Conservation (phyloP, 768 basidiomycete species). For the Naganishia vaughanmartiniae region DNA sequence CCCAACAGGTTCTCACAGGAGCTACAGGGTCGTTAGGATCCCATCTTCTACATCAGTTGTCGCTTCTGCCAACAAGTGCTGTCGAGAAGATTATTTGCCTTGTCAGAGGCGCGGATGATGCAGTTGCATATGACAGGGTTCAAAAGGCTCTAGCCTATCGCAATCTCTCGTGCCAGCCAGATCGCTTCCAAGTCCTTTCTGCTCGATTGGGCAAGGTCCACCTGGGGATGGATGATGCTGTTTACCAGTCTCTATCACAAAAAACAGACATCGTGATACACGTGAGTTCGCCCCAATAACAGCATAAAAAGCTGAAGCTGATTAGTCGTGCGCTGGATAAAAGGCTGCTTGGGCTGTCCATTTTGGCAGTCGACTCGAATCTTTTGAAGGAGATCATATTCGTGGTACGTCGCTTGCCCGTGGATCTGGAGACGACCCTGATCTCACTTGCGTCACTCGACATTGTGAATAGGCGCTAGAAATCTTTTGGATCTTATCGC, state of each 20-base stretch:
- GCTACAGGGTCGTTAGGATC: conserved; percentile 49
- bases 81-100: conserved; percentile 43
- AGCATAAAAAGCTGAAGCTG: background rate
- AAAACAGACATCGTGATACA: conserved; percentile 40
- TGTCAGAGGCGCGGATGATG: conserved; percentile 40
- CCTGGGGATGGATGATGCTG: conserved; percentile 36
- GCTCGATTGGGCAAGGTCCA: conserved; percentile 31
- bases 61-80: background rate
- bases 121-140: conserved; percentile 32
- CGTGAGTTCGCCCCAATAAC: conserved; percentile 31
- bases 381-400: conserved; percentile 43
- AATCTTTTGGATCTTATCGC: conserved; percentile 37
- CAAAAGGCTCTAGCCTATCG: conserved; percentile 23
- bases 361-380: conserved; percentile 44
- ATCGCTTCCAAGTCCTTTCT: conserved; percentile 25
- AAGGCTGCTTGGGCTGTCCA: conserved; percentile 51
- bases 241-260: conserved; percentile 28
- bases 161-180: conserved; percentile 7
- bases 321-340: background rate
- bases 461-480: conserved; percentile 33
- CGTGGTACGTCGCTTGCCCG: conserved; percentile 34
- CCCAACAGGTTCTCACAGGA: conserved; percentile 45
- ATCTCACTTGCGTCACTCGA: background rate
- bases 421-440: background rate
- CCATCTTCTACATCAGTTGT: conserved; percentile 37